Base-by-base conservation (phyloP, 768 basidiomycete genomes). In the Terana coerulea region DNA sequence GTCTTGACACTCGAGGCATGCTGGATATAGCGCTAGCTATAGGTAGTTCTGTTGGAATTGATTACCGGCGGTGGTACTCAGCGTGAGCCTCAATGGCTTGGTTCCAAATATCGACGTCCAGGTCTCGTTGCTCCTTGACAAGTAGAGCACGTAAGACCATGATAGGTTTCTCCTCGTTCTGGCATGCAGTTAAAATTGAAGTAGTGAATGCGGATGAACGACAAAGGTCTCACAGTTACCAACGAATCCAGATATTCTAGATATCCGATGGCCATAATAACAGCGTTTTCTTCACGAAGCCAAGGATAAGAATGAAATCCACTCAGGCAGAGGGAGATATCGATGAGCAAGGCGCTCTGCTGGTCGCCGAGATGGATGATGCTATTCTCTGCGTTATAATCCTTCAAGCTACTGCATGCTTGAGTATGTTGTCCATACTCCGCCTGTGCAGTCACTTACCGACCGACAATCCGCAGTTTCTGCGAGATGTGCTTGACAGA, bases 131-230 rank as follows among this genome's bases (percentile, higher is more conserved):
- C 5, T 72, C 71, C 12, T 73, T 69, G 14, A 81, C 69, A 26
- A 82, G 62, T 34, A 85, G 65, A 5, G 83, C 84, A 15, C 75
- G 76, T 49, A 87, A 53, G 2, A 84, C 72, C 19, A 84, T 55
- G 22, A 60, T 64, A 7, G 72, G 64, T 56, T 78, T 68, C 34
- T 79, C 66, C n/a, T 62, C 59, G 52, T 51, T 25, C 42, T 36
- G 49, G 25, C 34, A 42, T 53, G 31, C 19, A 50, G 19, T 54
- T n/a, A 41, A 36, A 49, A 44, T 33, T 49, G 19, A 10, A 26
- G 33, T 47, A 37, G 25, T 41, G 28, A 47, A 25, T 37, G 3
- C 28, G 52, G 34, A 47, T 33, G 5, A 19, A 24, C n/a, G 2
- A 5, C 22, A 3, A 39, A 22, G 40, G 14, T n/a, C 7, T 34